phyloP scores from a whole-genome alignment of 257 asterid genomes.

The Fraxinus americana region DNA sequence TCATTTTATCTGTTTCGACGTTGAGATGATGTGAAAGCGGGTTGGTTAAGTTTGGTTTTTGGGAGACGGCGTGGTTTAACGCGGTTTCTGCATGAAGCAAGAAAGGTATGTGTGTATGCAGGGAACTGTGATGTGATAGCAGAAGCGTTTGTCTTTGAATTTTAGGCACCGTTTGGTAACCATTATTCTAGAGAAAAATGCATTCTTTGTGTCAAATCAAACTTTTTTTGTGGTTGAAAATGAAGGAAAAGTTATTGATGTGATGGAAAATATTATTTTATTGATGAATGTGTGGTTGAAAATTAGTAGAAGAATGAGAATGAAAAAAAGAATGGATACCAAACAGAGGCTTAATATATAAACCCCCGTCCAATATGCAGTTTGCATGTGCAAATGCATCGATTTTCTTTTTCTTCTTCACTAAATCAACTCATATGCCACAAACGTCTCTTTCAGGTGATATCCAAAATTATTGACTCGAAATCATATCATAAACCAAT shows the following conservation, averaged over 20 bases:
- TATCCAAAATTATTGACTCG: neutral
- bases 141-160: neutral
- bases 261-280: too few species aligned
- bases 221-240: too few species aligned
- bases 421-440: neutral
- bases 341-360: neutral
- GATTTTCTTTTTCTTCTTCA: neutral
- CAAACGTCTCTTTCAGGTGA: conserved; percentile 2
- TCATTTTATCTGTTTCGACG: too few species aligned
- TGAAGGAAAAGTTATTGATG: too few species aligned
- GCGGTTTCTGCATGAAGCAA: neutral
- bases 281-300: too few species aligned
- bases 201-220: too few species aligned
- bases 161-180: too few species aligned
- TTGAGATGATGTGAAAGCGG: neutral
- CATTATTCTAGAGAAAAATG: too few species aligned
- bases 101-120: neutral
- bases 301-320: too few species aligned
- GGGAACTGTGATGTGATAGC: neutral
- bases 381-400: neutral
- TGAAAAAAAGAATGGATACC: too few species aligned
- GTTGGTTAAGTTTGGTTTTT: neutral
- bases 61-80: neutral
- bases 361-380: neutral
- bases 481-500: too few species aligned